A percentile compares a stretch with the other conserved stretches of the same genome.
phyloP scores from a whole-genome alignment of 441 rosid species.

The Raphanus hybrid region DNA sequence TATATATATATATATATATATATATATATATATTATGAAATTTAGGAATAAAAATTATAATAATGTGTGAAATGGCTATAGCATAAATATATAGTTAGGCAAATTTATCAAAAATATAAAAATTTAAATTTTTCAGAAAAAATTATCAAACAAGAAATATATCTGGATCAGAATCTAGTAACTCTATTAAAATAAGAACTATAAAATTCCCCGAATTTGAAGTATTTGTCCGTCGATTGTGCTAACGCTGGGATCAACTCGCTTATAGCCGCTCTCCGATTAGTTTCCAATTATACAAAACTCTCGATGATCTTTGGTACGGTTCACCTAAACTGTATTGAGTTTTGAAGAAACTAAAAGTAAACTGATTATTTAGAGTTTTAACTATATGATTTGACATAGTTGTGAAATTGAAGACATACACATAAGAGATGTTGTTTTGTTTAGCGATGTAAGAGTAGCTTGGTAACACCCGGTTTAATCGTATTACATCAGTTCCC shows the following conservation, averaged over 20 bases:
- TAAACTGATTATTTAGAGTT: not conserved
- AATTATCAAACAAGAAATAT: too few relatives aligned
- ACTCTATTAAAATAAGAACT: not conserved
- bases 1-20: too few relatives aligned
- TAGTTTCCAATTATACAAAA: not conserved
- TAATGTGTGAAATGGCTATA: too few relatives aligned
- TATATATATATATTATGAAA: too few relatives aligned
- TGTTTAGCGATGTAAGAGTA: not conserved
- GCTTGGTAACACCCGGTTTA: not conserved
- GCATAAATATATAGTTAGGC: too few relatives aligned
- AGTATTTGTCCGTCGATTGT: too few relatives aligned
- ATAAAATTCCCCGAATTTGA: not conserved
- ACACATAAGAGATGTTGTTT: not conserved
- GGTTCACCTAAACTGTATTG: not conserved
- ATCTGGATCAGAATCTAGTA: too few relatives aligned
- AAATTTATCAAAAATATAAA: too few relatives aligned
- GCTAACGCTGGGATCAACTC: not conserved
- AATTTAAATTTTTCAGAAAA: too few relatives aligned
- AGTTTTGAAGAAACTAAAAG: not conserved
- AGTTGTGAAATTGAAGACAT: not conserved
- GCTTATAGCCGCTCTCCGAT: not conserved
- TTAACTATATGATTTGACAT: not conserved
- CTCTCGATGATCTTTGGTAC: not conserved
- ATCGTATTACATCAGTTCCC: not conserved
- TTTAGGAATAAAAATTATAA: too few relatives aligned